Base-by-base conservation (phyloP, 768 basidiomycete species). In the Mycena capillaripes region DNA sequence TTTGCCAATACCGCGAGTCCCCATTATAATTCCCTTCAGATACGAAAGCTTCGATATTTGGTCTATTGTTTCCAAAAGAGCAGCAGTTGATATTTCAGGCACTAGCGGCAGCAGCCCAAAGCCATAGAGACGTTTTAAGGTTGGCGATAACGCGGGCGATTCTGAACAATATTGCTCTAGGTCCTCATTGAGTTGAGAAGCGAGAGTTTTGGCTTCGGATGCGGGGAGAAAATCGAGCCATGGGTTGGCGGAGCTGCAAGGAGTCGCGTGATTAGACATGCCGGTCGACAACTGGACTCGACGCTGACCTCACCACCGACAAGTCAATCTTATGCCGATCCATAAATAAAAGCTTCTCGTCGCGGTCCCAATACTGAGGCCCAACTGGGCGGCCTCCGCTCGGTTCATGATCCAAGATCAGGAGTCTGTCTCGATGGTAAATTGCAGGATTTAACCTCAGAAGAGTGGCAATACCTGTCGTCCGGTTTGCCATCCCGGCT, bases 191-290 rank as follows among this genome's bases (percentile, higher is more conserved):
- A 97, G 84, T 59, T 92, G 87, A n/a, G 79, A 81, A 0, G 95
- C 94, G 21, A 96, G 86, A 16, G 79, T 78, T 58, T 88, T 85
- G 11, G 95, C 96, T 50, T 92, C 88, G 29, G 88, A 78, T 12
- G 93, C 88, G 6, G 92, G 80, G 27, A 97, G 87, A 78, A 96
- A 97, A 80, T 97, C 96, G 40, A 97, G 89, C 95, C 95, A 97
- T 11, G 95, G 96, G 77, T 97, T 97, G 30, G 95, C 95, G 29
- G 93, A 89, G 79, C 95, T 95, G 75, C 53, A 60, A 36, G 44
- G 30, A 36, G n/a, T 19, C 6, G 4, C 32, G 11, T 44, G 17
- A 38, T 74, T 50, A 67, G 50, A 36, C 14, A 27, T 65, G 42
- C 48, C 36, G 38, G 27, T 10, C 14, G 23, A 34, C 17, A 17